Conservation (phyloP, 306 rosid species). For the Quercus mongolica region DNA sequence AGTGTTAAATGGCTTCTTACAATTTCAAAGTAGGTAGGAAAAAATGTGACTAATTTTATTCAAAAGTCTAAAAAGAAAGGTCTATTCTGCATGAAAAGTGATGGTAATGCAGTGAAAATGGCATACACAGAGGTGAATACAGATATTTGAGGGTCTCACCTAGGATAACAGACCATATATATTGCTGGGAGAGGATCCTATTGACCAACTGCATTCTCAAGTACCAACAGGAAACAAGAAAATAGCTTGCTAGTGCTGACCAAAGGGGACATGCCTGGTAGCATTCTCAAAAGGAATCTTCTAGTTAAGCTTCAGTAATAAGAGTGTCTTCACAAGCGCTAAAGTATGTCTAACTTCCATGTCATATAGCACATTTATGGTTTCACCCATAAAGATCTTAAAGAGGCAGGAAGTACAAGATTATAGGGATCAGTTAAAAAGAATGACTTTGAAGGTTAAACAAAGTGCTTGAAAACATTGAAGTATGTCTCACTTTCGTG, state of each 20-base stretch:
- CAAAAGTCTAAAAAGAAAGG: not conserved
- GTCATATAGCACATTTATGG: not conserved
- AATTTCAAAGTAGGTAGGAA: not conserved
- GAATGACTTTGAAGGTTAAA: not conserved
- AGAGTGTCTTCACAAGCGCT: not conserved
- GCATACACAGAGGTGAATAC: not conserved
- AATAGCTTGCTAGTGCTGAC: not conserved
- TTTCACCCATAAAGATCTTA: not conserved
- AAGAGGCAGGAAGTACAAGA: not conserved
- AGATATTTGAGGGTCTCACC: not conserved
- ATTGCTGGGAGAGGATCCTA: not conserved
- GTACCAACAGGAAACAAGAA: not conserved
- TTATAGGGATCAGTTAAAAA: not conserved
- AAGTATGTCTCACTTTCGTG: too few species aligned
- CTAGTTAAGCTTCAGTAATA: not conserved
- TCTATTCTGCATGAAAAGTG: not conserved
- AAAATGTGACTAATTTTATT: not conserved
- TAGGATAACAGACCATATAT: not conserved
- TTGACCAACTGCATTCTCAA: not conserved
- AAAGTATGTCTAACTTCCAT: not conserved
- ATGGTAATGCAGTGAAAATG: not conserved
- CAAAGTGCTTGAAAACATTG: not conserved
- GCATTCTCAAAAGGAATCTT: not conserved
- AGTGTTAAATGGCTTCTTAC: not conserved
- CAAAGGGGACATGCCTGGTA: not conserved